phyloP scores from a whole-genome alignment of 768 basidiomycete genomes.

The Kwoniella sp. region DNA sequence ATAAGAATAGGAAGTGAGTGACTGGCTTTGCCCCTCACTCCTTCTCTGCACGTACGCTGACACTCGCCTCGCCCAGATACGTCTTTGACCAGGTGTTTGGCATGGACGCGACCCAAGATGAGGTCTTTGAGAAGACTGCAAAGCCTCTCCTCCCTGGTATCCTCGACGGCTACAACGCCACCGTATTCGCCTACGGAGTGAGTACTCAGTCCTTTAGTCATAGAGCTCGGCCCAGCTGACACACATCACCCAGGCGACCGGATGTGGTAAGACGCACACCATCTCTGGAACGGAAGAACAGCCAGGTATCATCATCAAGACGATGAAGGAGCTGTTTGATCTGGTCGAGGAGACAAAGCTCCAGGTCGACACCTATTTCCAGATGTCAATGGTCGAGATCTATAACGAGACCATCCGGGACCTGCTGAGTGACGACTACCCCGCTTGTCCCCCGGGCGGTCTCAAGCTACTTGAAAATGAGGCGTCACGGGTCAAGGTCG shows the following conservation, averaged over 20 bases:
- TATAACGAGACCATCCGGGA: slow-evolving; percentile 99
- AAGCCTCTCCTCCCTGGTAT: slow-evolving; percentile 72
- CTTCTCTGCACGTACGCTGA: background rate
- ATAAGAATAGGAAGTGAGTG: slow-evolving; percentile 75
- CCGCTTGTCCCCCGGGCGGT: slow-evolving; percentile 71
- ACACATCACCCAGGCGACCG: slow-evolving; percentile 72
- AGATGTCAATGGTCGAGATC: slow-evolving; percentile 94
- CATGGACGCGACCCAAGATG: slow-evolving; percentile 71
- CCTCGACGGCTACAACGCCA: slow-evolving; percentile 91
- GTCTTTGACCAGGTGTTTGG: slow-evolving; percentile 94
- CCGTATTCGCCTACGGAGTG: slow-evolving; percentile 97
- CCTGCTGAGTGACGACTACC: slow-evolving; percentile 65
- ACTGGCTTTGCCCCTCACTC: background rate
- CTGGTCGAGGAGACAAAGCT: slow-evolving; percentile 81
- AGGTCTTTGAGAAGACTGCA: slow-evolving; percentile 81
- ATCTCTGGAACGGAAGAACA: slow-evolving; percentile 85
- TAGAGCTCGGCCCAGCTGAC: slow-evolving; percentile 2
- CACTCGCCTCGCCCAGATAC: slow-evolving; percentile 54
- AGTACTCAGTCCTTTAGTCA: slow-evolving; percentile 46
- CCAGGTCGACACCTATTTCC: slow-evolving; percentile 78
- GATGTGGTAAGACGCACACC: slow-evolving; percentile 99
- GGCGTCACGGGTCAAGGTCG: slow-evolving; percentile 69
- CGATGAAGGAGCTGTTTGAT: slow-evolving; percentile 95
- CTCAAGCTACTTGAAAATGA: slow-evolving; percentile 93
- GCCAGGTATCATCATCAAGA: slow-evolving; percentile 91